phyloP scores from a whole-genome alignment of 805 yeast species.

The Pichia eremophila region DNA sequence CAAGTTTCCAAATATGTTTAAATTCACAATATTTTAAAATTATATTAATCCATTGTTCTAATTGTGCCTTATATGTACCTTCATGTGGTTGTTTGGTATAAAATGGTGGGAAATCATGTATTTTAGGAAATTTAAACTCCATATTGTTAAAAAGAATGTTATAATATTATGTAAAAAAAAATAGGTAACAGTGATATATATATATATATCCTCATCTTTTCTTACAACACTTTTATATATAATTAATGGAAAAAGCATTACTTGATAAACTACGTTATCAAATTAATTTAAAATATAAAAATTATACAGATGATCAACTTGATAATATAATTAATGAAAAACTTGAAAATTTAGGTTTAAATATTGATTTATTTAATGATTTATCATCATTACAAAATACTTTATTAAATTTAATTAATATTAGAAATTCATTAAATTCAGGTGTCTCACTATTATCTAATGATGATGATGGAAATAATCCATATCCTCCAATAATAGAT shows the following conservation, averaged over 20 bases:
- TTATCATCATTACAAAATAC: background rate
- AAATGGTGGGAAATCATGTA: slow-evolving; percentile 79
- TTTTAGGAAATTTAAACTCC: slow-evolving; percentile 30
- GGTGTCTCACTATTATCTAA: too few species aligned
- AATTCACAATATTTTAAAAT: slow-evolving; percentile 52
- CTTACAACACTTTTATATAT: too few species aligned
- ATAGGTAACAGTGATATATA: background rate
- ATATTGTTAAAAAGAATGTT: background rate
- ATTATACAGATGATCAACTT: background rate
- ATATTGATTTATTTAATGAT: too few species aligned
- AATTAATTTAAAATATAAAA: too few species aligned
- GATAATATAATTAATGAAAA: background rate
- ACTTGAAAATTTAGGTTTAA: background rate
- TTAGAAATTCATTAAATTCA: background rate
- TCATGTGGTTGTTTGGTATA: slow-evolving; percentile 84
- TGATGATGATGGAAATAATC: too few species aligned
- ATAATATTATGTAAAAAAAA: too few species aligned
- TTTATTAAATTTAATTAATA: background rate
- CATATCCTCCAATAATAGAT: too few species aligned
- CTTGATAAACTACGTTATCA: too few species aligned
- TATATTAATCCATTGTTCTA: slow-evolving; percentile 66
- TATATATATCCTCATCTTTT: too few species aligned
- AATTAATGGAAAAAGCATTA: too few species aligned
- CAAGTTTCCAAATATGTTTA: slow-evolving; percentile 46
- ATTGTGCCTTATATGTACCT: slow-evolving; percentile 67